Evolutionary conservation across 2,329 filamentous ascomycete genomes (phyloP).

Genomic region (Hyphodiscus sp.): DNA sequence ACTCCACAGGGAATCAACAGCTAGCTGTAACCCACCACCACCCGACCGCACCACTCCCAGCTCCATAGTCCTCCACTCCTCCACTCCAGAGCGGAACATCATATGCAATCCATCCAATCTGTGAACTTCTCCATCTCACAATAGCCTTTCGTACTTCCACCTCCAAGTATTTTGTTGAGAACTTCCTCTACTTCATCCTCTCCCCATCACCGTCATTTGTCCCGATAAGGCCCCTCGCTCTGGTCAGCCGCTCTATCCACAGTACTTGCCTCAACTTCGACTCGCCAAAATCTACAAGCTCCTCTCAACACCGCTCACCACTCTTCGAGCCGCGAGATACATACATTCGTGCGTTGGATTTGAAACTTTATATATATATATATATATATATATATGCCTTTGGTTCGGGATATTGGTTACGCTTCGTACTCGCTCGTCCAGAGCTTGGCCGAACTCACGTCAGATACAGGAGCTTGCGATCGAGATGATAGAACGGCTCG

Average conservation of each 20-base stretch:
- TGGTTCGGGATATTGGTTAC: not conserved
- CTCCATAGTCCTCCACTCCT: too few relatives aligned
- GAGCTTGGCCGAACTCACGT: not conserved
- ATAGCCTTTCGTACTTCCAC: not conserved
- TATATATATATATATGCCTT: too few relatives aligned
- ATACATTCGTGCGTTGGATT: not conserved
- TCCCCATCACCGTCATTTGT: too few relatives aligned
- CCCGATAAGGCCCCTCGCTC: too few relatives aligned
- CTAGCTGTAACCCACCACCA: too few relatives aligned
- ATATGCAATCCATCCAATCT: not conserved
- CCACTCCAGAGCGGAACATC: not conserved
- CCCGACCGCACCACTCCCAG: too few relatives aligned
- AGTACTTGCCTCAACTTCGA: too few relatives aligned
- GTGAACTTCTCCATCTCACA: not conserved
- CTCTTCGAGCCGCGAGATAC: not conserved
- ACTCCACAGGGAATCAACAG: not conserved
- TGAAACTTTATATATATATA: not conserved
- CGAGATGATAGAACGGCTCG: conserved; percentile 9
- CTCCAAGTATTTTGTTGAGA: too few relatives aligned
- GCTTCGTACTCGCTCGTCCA: not conserved
- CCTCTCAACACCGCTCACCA: conserved; percentile 3
- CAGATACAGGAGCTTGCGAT: not conserved
- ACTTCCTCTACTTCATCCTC: too few relatives aligned
- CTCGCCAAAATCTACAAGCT: conserved; percentile 1
- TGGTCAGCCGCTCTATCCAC: too few relatives aligned